These are phyloP conservation scores for Trametes gibbosa DNA, from an alignment of 768 basidiomycete species.

Conservation along the genomic window DNA sequence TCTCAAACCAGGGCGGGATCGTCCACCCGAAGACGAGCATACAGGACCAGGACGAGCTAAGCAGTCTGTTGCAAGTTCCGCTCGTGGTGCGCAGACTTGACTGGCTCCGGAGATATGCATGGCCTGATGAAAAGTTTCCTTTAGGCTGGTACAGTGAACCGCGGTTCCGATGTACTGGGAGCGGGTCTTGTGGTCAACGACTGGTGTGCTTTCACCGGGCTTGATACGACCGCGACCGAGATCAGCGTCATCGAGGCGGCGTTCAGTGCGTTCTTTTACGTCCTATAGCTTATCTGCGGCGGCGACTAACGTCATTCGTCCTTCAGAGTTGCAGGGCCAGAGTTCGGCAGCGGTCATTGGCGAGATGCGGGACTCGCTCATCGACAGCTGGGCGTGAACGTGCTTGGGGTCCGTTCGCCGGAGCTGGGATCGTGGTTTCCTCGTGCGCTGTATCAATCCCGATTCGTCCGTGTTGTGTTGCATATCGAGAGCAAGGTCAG, in stretches of 20 bases:
- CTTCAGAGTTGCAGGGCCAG: conserved; percentile 55
- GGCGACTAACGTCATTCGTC: conserved; percentile 5
- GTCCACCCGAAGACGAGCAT: conserved; percentile 97
- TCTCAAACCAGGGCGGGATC: conserved; percentile 95
- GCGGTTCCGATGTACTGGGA: conserved; percentile 96
- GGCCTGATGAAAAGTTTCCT: neutral
- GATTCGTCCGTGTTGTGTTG: conserved; percentile 8
- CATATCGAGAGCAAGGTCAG: conserved; percentile 13
- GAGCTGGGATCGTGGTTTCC: neutral
- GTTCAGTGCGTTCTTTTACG: conserved; percentile 69
- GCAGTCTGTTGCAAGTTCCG: conserved; percentile 89
- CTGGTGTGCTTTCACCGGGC: conserved; percentile 99
- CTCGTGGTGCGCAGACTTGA: conserved; percentile 67
- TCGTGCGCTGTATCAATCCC: conserved; percentile 11
- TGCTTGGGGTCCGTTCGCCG: neutral
- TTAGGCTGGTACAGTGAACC: conserved; percentile 96
- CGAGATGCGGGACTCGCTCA: conserved; percentile 58
- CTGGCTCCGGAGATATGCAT: neutral
- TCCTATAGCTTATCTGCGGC: neutral
- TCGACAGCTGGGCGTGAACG: conserved; percentile 81
- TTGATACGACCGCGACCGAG: conserved; percentile 99
- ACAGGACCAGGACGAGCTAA: conserved; percentile 97
- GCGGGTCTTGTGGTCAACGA: conserved; percentile 98
- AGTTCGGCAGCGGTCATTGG: conserved; percentile 52
- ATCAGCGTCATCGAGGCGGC: conserved; percentile 97